A percentile compares a stretch with the other conserved stretches of the same genome.
Evolutionary conservation across 2,329 filamentous ascomycete genomes (phyloP).

Genomic region (Metarhizium robertsii): DNA sequence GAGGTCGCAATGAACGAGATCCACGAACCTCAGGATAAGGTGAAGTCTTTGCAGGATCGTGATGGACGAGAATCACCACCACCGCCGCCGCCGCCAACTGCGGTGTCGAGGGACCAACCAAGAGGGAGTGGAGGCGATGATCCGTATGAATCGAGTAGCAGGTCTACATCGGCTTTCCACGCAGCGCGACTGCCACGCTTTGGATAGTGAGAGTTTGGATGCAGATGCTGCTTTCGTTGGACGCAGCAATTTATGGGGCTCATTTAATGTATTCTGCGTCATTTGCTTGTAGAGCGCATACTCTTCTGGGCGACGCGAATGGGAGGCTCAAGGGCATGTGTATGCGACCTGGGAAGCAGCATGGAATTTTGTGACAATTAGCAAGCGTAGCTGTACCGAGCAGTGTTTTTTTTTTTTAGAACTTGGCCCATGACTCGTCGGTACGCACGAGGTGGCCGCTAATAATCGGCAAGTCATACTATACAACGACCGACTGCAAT

Average conservation of each 20-base stretch:
- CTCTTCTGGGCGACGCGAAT: neutral
- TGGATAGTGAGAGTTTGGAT: slow-evolving; percentile 21
- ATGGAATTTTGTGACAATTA: neutral
- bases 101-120: slow-evolving; percentile 2
- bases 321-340: neutral
- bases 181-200: slow-evolving; percentile 51
- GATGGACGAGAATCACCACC: neutral
- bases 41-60: neutral
- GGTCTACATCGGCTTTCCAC: slow-evolving; percentile 32
- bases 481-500: neutral
- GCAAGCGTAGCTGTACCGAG: slow-evolving; percentile 1
- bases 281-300: neutral
- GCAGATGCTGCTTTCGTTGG: neutral
- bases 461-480: neutral
- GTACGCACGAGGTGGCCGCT: neutral
- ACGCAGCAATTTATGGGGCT: neutral
- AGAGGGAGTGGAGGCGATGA: neutral
- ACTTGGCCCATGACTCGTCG: neutral
- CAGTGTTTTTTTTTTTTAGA: neutral
- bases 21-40: neutral
- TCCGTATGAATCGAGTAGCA: neutral
- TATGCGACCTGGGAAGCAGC: neutral
- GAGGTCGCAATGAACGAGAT: slow-evolving; percentile 23
- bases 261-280: neutral
- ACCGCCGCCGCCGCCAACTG: neutral